A percentile compares a stretch with the other conserved stretches of the same genome.
Conservation (phyloP, 2,329 filamentous ascomycete species). For the Chaetomiaceae sp. region DNA sequence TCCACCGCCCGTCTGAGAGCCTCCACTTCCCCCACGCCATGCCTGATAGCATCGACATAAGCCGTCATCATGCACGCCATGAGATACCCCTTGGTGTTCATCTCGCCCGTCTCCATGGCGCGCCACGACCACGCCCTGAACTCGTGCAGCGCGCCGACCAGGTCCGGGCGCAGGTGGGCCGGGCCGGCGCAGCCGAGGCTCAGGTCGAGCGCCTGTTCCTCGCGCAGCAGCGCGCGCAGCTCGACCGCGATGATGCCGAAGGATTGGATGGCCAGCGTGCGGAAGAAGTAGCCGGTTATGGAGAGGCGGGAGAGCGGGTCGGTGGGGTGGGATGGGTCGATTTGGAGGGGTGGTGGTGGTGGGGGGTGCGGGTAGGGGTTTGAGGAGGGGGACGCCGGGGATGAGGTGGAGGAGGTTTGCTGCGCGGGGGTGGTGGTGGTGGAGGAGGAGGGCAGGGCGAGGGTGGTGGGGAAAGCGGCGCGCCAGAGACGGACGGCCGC, state of each 20-base stretch:
- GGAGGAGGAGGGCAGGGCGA: not conserved
- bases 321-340: slow-evolving; percentile 2
- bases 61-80: slow-evolving; percentile 34
- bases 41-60: slow-evolving; percentile 38
- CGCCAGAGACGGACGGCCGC: slow-evolving; percentile 42
- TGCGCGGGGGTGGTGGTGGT: too few relatives aligned
- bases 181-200: slow-evolving; percentile 33
- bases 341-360: too few relatives aligned
- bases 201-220: slow-evolving; percentile 35
- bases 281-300: slow-evolving; percentile 36
- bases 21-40: slow-evolving; percentile 31
- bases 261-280: slow-evolving; percentile 18
- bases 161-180: slow-evolving; percentile 33
- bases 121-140: slow-evolving; percentile 34
- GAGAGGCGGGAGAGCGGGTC: slow-evolving; percentile 35
- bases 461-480: slow-evolving; percentile 29
- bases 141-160: slow-evolving; percentile 38
- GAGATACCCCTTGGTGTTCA: slow-evolving; percentile 48
- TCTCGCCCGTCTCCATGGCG: slow-evolving; percentile 44
- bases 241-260: slow-evolving; percentile 36
- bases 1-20: slow-evolving; percentile 31
- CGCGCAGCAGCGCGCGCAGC: slow-evolving; percentile 34
- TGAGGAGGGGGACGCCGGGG: too few relatives aligned
- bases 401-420: too few relatives aligned
- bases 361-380: too few relatives aligned